phyloP scores from a whole-genome alignment of 2,329 filamentous ascomycete species.

The Sordariomycetes sp. region DNA sequence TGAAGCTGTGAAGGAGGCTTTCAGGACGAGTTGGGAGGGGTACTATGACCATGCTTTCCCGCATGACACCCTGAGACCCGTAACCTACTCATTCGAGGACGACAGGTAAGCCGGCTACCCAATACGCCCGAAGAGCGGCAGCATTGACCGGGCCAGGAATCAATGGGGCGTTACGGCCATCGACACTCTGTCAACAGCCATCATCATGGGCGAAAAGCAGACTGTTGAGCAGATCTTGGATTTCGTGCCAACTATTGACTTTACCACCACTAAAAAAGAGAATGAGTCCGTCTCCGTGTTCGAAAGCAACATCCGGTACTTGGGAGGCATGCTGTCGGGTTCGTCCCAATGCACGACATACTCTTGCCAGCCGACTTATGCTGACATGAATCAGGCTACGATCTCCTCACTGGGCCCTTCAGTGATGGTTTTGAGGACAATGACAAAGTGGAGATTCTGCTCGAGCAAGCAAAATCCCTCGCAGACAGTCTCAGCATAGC shows the following conservation, averaged over 20 bases:
- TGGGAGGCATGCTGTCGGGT: conserved; percentile 53
- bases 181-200: conserved; percentile 71
- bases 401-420: conserved; percentile 60
- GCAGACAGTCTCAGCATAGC: conserved; percentile 65
- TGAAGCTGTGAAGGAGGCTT: conserved; percentile 57
- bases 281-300: conserved; percentile 56
- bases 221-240: conserved; percentile 64
- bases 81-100: conserved; percentile 55
- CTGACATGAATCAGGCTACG: conserved; percentile 41
- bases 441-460: conserved; percentile 43
- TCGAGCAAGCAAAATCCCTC: conserved; percentile 56
- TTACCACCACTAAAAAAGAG: conserved; percentile 39
- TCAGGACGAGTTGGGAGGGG: conserved; percentile 61
- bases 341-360: no score
- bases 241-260: conserved; percentile 63
- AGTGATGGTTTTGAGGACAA: conserved; percentile 28
- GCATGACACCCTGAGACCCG: conserved; percentile 64
- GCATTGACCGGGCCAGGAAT: no score
- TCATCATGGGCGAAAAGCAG: conserved; percentile 62
- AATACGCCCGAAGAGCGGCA: no score
- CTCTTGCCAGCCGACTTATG: conserved; percentile 45
- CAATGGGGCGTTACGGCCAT: conserved; percentile 79
- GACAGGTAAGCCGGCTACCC: conserved; percentile 63
- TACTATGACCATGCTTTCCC: conserved; percentile 69
- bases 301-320: conserved; percentile 63